These are phyloP conservation scores for Yamadazyma conglobata DNA, from an alignment of 1,139 yeast genomes.

Conservation along the genomic window DNA sequence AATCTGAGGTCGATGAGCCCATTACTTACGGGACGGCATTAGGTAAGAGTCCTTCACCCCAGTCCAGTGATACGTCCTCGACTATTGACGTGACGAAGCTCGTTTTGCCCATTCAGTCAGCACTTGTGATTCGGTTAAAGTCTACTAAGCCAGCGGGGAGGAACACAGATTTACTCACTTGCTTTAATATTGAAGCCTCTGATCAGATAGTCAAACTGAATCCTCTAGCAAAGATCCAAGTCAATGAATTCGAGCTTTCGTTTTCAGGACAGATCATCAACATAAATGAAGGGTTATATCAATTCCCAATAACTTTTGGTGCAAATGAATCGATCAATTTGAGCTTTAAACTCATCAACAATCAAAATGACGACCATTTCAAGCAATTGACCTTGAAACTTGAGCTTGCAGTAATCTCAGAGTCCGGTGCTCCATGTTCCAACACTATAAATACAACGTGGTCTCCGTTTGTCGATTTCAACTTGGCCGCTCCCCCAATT, in stretches of 20 bases:
- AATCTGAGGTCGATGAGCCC: too few relatives aligned
- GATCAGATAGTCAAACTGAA: slow-evolving; percentile 32
- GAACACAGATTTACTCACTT: slow-evolving; percentile 47
- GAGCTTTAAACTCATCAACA: slow-evolving; percentile 41
- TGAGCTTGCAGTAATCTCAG: slow-evolving; percentile 16
- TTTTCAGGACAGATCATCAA: slow-evolving; percentile 34
- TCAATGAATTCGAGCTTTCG: slow-evolving; percentile 24
- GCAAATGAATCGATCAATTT: slow-evolving; percentile 34
- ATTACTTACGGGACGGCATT: slow-evolving; percentile 1
- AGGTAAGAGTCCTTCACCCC: background rate
- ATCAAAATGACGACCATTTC: slow-evolving; percentile 24
- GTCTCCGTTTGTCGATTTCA: slow-evolving; percentile 61
- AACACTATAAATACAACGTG: slow-evolving; percentile 49
- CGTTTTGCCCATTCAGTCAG: slow-evolving; percentile 22
- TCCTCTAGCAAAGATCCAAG: slow-evolving; percentile 8
- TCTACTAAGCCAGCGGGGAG: slow-evolving; percentile 58
- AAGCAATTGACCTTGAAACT: slow-evolving; percentile 30
- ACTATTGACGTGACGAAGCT: slow-evolving; percentile 1
- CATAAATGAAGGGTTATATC: slow-evolving; percentile 21
- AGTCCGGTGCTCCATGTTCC: slow-evolving; percentile 7
- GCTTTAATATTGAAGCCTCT: slow-evolving; percentile 55
- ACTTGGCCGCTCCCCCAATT: slow-evolving; percentile 44
- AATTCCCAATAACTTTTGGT: slow-evolving; percentile 32
- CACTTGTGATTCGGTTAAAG: slow-evolving; percentile 49
- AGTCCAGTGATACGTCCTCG: background rate